Evolutionary conservation across 1,284 basidiomycete genomes (phyloP), one percentile per base, ranked within the genome.

Genomic region (Mycosarcoma mackinlayi): DNA sequence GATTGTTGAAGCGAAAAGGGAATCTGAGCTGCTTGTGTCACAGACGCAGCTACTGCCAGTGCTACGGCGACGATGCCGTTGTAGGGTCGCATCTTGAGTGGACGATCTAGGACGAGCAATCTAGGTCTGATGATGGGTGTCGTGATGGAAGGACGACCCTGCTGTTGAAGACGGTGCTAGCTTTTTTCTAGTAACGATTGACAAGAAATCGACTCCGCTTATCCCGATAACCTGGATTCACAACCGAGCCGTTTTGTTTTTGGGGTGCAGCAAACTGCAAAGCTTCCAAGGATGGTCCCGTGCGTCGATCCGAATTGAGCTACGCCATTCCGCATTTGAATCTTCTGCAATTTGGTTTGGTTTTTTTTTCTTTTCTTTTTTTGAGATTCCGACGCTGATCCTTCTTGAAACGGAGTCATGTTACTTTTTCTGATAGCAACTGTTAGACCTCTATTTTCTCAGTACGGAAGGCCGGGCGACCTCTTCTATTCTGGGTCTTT

Each of bases 1-100:
- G 31, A 39, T 16, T n/a, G 48, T 14, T 44, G 44, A 24, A 62
- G 55, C 6, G 56, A 49, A 35, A 72, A 67, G 10, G 69, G 69
- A 38, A 72, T 66, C 41, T 72, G 64, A 24, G 64, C 69, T 6
- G 64, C 69, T 33, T 50, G 31, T 4, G 38, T 34, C 6, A 52
- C 18, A 18, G 62, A 45, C 21, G 49, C 44, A 6, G 53, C 57
- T n/a, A 69, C 47, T 37, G 38, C 23, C 11, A 35, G 19, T 31
- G 40, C 49, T n/a, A 60, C 23, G 34, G 28, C 42, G 33, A 44
- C 21, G 33, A 47, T 14, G 28, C 38, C 10, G 40, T 21, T 39
- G 21, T 23, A 33, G 19, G 52, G 39, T 14, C 63, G 56, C 63
- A 66, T 66, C 14, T 30, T 59, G 49, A 30, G 38, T 7, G 11